phyloP scores from a whole-genome alignment of 2,329 filamentous ascomycete genomes.

The Myriangium duriaei region DNA sequence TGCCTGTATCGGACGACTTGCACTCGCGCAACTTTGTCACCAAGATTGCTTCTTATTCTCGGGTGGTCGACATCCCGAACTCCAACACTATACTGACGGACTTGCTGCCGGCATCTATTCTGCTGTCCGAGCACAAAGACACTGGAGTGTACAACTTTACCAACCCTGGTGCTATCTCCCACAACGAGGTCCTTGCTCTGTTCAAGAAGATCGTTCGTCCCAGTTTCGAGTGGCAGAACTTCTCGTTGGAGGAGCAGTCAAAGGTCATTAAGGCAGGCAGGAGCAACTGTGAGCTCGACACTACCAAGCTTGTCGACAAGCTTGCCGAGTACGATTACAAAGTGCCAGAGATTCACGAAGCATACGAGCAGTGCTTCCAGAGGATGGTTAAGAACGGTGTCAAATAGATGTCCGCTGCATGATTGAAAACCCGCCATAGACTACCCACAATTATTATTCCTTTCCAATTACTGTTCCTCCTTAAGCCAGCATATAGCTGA shows the following conservation, averaged over 20 bases:
- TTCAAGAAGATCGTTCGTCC: conserved; percentile 54
- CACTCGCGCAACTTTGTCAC: conserved; percentile 56
- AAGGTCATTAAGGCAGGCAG: conserved; percentile 56
- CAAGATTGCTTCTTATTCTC: conserved; percentile 53
- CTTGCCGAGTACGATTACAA: conserved; percentile 46
- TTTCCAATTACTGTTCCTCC: too few species aligned
- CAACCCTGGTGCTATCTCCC: conserved; percentile 58
- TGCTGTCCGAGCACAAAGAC: conserved; percentile 49
- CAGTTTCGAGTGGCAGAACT: conserved; percentile 51
- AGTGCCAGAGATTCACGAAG: conserved; percentile 50
- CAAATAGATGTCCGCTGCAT: too few species aligned
- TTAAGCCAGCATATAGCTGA: too few species aligned
- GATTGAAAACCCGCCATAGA: too few species aligned
- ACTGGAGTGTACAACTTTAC: conserved; percentile 58
- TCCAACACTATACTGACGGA: conserved; percentile 55
- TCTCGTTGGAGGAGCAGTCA: conserved; percentile 51
- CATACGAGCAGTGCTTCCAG: conserved; percentile 50
- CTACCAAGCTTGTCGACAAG: conserved; percentile 48
- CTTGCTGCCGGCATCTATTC: conserved; percentile 48
- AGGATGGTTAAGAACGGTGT: conserved; percentile 36
- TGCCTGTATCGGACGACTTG: conserved; percentile 57
- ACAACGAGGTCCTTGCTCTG: conserved; percentile 53
- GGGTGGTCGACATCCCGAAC: conserved; percentile 55
- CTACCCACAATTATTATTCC: too few species aligned
- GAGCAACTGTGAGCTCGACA: conserved; percentile 52